These are phyloP conservation scores for Alternaria sp. DNA, from an alignment of 2,329 filamentous ascomycete species.

Conservation along the genomic window DNA sequence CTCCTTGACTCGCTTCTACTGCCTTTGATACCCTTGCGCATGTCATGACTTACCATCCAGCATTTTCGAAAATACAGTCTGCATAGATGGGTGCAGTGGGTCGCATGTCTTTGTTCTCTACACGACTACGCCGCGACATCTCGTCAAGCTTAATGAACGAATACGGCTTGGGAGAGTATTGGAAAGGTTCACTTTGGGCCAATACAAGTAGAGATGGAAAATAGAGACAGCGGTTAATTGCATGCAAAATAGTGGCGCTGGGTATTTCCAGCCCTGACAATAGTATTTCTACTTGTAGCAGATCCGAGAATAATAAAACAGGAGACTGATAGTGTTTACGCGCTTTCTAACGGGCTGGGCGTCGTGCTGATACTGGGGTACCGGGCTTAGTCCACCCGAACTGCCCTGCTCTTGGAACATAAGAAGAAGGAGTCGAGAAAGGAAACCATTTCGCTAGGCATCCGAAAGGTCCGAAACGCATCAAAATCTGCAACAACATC, in stretches of 20 bases:
- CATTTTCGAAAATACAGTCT: not conserved
- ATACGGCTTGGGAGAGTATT: not conserved
- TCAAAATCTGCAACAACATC: not conserved
- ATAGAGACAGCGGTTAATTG: no score
- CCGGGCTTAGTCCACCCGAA: not conserved
- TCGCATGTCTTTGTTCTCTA: not conserved
- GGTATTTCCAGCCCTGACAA: not conserved
- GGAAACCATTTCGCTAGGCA: not conserved
- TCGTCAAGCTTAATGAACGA: not conserved
- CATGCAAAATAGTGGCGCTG: fast-evolving
- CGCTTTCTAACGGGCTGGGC: not conserved
- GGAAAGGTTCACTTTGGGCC: not conserved
- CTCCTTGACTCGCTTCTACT: not conserved
- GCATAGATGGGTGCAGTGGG: not conserved
- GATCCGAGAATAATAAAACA: not conserved
- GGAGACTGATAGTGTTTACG: no score
- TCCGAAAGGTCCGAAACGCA: not conserved
- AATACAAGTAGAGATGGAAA: no score
- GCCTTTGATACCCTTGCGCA: not conserved
- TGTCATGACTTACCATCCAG: not conserved
- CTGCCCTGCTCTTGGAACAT: not conserved
- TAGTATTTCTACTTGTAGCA: not conserved
- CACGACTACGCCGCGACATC: not conserved
- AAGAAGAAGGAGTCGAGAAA: not conserved
- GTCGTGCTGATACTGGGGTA: not conserved